phyloP scores from a whole-genome alignment of 345 rosid genomes.

The Cardamine chenopodiifolia region DNA sequence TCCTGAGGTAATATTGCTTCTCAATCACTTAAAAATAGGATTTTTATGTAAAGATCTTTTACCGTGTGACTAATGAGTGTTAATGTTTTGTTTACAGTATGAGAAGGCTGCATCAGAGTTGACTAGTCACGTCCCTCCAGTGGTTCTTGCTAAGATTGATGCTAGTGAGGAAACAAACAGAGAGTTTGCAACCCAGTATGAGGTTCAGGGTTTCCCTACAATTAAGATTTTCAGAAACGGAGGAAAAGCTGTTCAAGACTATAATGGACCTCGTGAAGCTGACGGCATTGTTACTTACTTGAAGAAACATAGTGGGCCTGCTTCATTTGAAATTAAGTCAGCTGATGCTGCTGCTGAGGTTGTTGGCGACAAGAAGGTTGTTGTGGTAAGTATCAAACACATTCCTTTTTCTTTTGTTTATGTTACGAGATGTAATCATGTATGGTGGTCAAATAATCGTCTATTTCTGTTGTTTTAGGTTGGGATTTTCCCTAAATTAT shows the following conservation, averaged over 20 bases:
- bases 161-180: constrained; percentile 81
- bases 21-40: neutral
- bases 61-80: neutral
- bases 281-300: constrained; percentile 81
- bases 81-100: constrained; percentile 51
- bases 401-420: neutral
- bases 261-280: constrained; percentile 92
- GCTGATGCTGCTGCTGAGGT: constrained; percentile 61
- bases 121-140: constrained; percentile 67
- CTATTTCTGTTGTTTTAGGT: constrained; percentile 53
- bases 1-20: constrained; percentile 69
- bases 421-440: neutral
- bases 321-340: constrained; percentile 79
- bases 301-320: constrained; percentile 93
- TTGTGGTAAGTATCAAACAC: constrained; percentile 56
- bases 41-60: neutral
- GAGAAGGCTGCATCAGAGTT: constrained; percentile 89
- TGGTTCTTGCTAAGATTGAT: constrained; percentile 86
- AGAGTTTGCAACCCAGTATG: constrained; percentile 58
- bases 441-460: neutral
- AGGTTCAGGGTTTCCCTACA: constrained; percentile 82
- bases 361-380: constrained; percentile 68
- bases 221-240: constrained; percentile 85
- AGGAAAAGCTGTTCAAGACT: constrained; percentile 78
- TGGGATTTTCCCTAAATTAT: constrained; percentile 82